Base-by-base conservation (phyloP, 352 stramenopile species). In the Phytophthora brassicae region DNA sequence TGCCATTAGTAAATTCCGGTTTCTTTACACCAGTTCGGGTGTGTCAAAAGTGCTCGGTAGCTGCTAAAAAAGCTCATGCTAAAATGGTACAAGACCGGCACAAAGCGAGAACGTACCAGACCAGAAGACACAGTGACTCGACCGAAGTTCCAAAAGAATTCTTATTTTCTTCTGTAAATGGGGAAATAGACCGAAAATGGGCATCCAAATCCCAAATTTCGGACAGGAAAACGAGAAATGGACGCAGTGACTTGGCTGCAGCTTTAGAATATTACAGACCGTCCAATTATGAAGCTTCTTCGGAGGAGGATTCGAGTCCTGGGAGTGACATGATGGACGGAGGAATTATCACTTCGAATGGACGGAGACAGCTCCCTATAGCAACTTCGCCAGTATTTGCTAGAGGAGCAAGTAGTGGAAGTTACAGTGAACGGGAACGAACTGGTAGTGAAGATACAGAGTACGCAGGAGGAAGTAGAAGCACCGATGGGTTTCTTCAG, bases 11-110 rank as follows among this genome's bases (percentile, higher is more conserved):
- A 1, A 68, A 79, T 2, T 78, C 82, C 0, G 83, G 79, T 2
- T 89, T 92, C 66, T 73, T 81, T 51, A 78, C 75, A 5, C 86
- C 86, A 12, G 86, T 94, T 7, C 69, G 86, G 12, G 86, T 95
- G n/a, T 95, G 86, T 52, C 80, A 80, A 19, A 90, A 90, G 50
- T 95, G 86, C 64, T 88, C 70, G 16, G 63, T 86, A 8, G 86
- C 84, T 1, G 84, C 84, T 16, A 86, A 84, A 50, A 84, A 81
- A 26, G 82, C 83, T 2, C 84, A 92, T 44, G 79, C 77, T 0
- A 75, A 81, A 26, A 84, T 92, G 70, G 72, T 92, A 4, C 77
- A 85, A 12, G 83, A 90, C 24, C 59, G 73, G 3, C 71, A 85
- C 56, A 68, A 78, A 56, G 65, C 69, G 4, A 38, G 47, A 6